A percentile compares a stretch with the other conserved stretches of the same genome.
Evolutionary conservation across 257 asterid species (phyloP).

Genomic region (Primulina huaijiensis): DNA sequence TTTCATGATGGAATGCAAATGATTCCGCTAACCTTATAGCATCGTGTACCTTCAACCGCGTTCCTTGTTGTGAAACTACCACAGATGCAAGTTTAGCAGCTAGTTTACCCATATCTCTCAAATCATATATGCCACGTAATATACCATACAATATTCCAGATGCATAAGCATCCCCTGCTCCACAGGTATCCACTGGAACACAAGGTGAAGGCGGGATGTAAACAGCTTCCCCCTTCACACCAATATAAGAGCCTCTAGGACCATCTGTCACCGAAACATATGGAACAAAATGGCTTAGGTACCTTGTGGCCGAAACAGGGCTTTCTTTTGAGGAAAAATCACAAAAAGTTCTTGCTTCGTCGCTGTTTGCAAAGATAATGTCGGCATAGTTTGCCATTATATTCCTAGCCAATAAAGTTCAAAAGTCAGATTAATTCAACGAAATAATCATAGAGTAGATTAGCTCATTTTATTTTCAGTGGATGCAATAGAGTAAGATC

Average conservation of each 20-base stretch:
- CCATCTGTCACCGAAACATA: slow-evolving; percentile 95
- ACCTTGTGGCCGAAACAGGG: slow-evolving; percentile 77
- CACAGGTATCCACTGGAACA: slow-evolving; percentile 80
- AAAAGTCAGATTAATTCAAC: background rate
- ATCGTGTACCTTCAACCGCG: slow-evolving; percentile 78
- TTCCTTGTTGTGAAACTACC: slow-evolving; percentile 94
- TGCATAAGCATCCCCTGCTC: slow-evolving; percentile 99
- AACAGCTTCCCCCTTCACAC: slow-evolving; percentile 85
- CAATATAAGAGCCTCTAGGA: slow-evolving; percentile 84
- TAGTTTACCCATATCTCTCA: slow-evolving; percentile 71
- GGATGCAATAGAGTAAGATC: background rate
- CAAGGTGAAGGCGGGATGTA: slow-evolving; percentile 93
- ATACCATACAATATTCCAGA: slow-evolving; percentile 85
- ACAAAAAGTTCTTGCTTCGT: slow-evolving; percentile 84
- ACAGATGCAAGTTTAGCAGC: slow-evolving; percentile 91
- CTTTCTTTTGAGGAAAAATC: slow-evolving; percentile 68
- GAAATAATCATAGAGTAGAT: background rate
- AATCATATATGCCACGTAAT: slow-evolving; percentile 58
- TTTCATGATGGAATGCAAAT: slow-evolving; percentile 43
- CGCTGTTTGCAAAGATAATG: slow-evolving; percentile 81
- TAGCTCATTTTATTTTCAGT: too few relatives aligned
- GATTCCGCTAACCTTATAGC: slow-evolving; percentile 61
- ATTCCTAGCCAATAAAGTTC: slow-evolving; percentile 50
- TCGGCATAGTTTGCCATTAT: slow-evolving; percentile 84
- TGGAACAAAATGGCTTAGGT: slow-evolving; percentile 94